phyloP scores from a whole-genome alignment of 2,329 filamentous ascomycete genomes.

The Botrytis byssoidea region DNA sequence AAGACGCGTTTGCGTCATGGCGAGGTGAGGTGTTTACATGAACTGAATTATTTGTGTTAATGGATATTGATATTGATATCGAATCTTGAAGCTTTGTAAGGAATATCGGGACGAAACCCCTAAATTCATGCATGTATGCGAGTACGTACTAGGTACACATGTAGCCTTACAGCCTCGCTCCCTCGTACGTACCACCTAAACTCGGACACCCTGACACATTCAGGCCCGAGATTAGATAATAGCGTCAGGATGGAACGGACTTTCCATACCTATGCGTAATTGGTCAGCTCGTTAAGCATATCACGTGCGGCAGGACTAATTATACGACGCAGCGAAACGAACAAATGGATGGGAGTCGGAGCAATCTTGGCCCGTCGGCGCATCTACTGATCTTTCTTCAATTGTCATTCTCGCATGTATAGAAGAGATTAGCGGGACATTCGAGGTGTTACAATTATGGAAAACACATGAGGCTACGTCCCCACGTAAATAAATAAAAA shows the following conservation, averaged over 20 bases:
- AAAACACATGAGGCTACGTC: too few relatives aligned
- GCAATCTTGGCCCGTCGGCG: background rate
- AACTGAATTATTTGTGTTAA: background rate
- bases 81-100: background rate
- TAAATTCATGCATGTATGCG: background rate
- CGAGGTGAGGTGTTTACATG: background rate
- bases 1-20: constrained; percentile 18
- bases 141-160: background rate
- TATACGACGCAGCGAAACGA: background rate
- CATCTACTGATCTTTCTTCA: background rate
- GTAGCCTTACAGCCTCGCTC: constrained; percentile 12
- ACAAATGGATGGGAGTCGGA: background rate
- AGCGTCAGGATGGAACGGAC: background rate
- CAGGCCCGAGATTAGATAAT: background rate
- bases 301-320: background rate
- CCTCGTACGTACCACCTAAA: background rate
- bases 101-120: background rate
- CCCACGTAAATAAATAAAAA: background rate
- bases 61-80: background rate
- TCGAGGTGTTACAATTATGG: background rate
- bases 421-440: background rate
- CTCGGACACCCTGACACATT: background rate
- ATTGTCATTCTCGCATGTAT: background rate
- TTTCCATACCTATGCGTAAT: background rate
- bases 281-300: background rate